phyloP scores from a whole-genome alignment of 2,329 filamentous ascomycete species.

The Ophidiomyces ophidiicola region DNA sequence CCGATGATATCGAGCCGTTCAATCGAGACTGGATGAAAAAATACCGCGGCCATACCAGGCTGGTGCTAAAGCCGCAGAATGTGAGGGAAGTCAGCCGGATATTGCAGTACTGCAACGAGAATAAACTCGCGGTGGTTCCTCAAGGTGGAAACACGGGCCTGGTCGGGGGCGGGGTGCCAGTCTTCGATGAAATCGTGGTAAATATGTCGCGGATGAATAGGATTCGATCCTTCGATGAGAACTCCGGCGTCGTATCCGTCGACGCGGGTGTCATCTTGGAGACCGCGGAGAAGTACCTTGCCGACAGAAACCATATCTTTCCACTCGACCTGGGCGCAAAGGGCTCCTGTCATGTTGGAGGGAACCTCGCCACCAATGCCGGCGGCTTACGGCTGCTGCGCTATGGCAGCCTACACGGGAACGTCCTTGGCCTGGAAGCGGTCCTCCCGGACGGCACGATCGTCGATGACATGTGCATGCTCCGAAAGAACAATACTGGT shows the following conservation, averaged over 20 bases:
- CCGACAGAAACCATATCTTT: conserved; percentile 76
- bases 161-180: conserved; percentile 87
- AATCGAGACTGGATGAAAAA: conserved; percentile 99
- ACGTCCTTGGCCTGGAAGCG: conserved; percentile 79
- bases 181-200: conserved; percentile 97
- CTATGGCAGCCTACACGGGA: conserved; percentile 91
- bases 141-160: conserved; percentile 96
- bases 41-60: conserved; percentile 76
- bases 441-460: conserved; percentile 89
- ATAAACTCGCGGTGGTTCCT: conserved; percentile 82
- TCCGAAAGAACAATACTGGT: conserved; percentile 97
- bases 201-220: conserved; percentile 82
- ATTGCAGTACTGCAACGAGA: conserved; percentile 87
- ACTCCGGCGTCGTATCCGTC: conserved; percentile 77
- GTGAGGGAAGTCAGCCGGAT: conserved; percentile 85
- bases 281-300: conserved; percentile 72
- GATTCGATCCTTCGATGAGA: conserved; percentile 83
- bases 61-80: conserved; percentile 74
- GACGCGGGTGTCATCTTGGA: conserved; percentile 90
- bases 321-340: conserved; percentile 96
- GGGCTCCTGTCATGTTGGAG: conserved; percentile 90
- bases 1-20: conserved; percentile 76
- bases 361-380: conserved; percentile 91
- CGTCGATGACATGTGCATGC: conserved; percentile 71
- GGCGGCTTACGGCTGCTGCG: conserved; percentile 79